Evolutionary conservation across 1,284 basidiomycete genomes (phyloP).

Genomic region (Xerocomus cyaneibrunnescens): DNA sequence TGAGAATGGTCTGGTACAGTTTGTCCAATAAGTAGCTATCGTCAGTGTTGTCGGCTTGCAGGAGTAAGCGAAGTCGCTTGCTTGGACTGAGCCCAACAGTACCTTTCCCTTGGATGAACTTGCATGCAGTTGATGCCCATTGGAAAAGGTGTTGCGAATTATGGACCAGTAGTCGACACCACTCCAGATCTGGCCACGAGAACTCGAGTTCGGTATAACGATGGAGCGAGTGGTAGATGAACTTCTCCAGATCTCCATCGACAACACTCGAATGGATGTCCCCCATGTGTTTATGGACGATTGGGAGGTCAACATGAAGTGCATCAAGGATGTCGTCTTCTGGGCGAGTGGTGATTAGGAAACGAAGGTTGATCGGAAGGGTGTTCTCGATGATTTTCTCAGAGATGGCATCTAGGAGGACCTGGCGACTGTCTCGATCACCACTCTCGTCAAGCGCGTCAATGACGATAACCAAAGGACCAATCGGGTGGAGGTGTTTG

Average conservation of each 20-base stretch:
- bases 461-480: no score
- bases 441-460: no score
- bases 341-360: no score
- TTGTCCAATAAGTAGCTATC: no score
- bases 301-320: no score
- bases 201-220: background rate
- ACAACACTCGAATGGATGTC: background rate
- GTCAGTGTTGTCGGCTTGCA: no score
- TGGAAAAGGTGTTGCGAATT: background rate
- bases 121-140: background rate
- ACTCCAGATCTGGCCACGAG: background rate
- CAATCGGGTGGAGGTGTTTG: background rate
- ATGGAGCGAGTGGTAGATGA: background rate
- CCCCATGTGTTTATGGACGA: background rate
- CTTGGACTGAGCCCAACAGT: background rate
- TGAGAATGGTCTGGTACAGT: background rate
- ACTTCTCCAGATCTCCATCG: background rate
- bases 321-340: no score
- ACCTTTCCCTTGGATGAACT: background rate
- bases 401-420: no score
- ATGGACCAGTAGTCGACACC: background rate
- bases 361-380: no score
- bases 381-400: no score
- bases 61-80: no score
- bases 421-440: no score